Conservation (phyloP, 2,329 filamentous ascomycete genomes). For the Neurospora sp. region DNA sequence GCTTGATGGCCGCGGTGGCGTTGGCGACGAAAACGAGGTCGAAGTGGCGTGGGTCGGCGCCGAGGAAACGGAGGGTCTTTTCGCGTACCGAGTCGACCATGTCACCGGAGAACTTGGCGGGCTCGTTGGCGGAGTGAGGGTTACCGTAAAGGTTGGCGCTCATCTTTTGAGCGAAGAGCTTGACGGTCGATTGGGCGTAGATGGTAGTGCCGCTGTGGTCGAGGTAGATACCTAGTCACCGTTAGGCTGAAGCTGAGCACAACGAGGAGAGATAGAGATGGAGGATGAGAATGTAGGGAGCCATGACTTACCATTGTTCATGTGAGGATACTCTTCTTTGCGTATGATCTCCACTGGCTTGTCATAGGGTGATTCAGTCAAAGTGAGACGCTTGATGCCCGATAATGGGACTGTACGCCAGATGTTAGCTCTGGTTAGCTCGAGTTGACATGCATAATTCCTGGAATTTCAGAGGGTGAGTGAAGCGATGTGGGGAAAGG, state of each 20-base stretch:
- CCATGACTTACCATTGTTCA: constrained; percentile 27
- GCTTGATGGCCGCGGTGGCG: constrained; percentile 51
- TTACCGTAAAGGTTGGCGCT: constrained; percentile 53
- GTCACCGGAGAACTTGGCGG: constrained; percentile 46
- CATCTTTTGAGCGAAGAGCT: constrained; percentile 45
- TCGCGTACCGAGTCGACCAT: constrained; percentile 46
- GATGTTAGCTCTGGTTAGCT: background rate
- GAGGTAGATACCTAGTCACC: constrained; percentile 35
- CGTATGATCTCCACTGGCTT: constrained; percentile 27
- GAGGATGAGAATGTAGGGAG: background rate
- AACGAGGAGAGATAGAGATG: background rate
- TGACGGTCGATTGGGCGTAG: constrained; percentile 47
- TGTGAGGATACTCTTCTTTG: constrained; percentile 31
- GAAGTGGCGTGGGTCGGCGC: constrained; percentile 47
- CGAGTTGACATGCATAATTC: background rate
- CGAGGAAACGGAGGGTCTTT: constrained; percentile 45
- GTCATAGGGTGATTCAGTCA: constrained; percentile 17
- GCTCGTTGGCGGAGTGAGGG: constrained; percentile 54
- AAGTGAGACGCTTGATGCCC: background rate
- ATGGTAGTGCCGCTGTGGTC: constrained; percentile 50
- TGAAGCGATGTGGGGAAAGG: background rate
- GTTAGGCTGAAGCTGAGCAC: constrained; percentile 6
- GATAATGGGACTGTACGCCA: background rate
- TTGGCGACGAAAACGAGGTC: constrained; percentile 54
- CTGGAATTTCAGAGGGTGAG: background rate